Conservation (phyloP, 495 filamentous ascomycete species). For the Penicillium tannophilum region DNA sequence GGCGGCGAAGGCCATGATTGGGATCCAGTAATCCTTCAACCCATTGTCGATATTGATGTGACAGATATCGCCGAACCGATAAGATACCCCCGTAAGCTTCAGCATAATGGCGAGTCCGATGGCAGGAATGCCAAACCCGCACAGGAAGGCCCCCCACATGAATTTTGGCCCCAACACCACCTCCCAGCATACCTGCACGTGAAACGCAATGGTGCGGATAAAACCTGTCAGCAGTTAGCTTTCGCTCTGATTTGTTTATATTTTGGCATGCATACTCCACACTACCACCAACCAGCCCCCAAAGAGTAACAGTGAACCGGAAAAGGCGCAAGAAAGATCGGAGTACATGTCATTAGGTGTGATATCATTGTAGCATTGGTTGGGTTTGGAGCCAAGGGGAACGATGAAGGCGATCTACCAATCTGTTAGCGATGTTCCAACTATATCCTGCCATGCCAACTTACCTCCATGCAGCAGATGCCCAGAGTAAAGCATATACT, state of each 20-base stretch:
- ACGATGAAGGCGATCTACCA: constrained; percentile 74
- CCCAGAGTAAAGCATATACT: constrained; percentile 81
- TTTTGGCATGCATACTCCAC: constrained; percentile 57
- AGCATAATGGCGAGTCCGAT: constrained; percentile 73
- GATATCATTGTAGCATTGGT: constrained; percentile 85
- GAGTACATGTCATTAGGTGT: constrained; percentile 93
- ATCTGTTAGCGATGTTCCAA: constrained; percentile 10
- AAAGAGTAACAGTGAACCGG: constrained; percentile 78
- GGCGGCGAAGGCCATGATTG: constrained; percentile 76
- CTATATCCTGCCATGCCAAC: constrained; percentile 26
- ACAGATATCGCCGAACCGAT: constrained; percentile 86
- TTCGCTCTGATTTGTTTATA: not conserved
- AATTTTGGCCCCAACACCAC: constrained; percentile 83
- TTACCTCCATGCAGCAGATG: constrained; percentile 75
- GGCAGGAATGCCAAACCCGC: constrained; percentile 82
- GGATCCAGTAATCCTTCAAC: constrained; percentile 86
- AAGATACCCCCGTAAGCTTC: constrained; percentile 87
- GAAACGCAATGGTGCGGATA: constrained; percentile 84
- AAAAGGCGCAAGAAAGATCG: constrained; percentile 79
- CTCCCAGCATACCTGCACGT: constrained; percentile 98
- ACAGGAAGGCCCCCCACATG: constrained; percentile 80
- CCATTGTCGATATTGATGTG: constrained; percentile 88
- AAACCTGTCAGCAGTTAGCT: constrained; percentile 45
- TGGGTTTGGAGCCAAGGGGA: constrained; percentile 75
- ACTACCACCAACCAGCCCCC: constrained; percentile 82